Evolutionary conservation across 1,139 yeast species (phyloP).

Genomic region (Kluyveromyces sp.): DNA sequence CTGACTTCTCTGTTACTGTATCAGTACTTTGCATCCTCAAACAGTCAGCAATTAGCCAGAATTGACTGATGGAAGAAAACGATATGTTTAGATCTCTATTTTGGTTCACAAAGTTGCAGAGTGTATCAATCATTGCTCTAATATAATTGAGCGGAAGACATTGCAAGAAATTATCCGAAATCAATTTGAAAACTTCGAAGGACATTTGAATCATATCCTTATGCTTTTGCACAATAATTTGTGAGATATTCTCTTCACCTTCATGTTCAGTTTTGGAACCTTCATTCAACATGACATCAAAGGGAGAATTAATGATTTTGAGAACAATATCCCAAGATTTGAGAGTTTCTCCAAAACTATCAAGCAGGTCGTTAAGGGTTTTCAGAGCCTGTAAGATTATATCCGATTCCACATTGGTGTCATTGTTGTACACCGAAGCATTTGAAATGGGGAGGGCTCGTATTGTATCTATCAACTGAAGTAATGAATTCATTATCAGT

Average conservation of each 20-base stretch:
- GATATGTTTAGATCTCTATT: slow-evolving; percentile 72
- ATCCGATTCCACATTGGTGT: slow-evolving; percentile 45
- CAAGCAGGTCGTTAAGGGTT: slow-evolving; percentile 62
- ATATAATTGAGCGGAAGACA: slow-evolving; percentile 60
- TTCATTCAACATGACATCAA: slow-evolving; percentile 36
- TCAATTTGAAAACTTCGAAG: slow-evolving; percentile 72
- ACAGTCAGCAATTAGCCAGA: slow-evolving; percentile 85
- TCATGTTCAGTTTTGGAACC: slow-evolving; percentile 32
- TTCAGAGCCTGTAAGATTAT: slow-evolving; percentile 56
- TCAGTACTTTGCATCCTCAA: slow-evolving; percentile 34
- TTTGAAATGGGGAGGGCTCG: slow-evolving; percentile 23
- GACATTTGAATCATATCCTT: slow-evolving; percentile 49
- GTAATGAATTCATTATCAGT: slow-evolving; percentile 19
- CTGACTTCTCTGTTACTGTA: background rate
- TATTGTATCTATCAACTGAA: slow-evolving; percentile 19
- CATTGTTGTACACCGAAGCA: slow-evolving; percentile 27
- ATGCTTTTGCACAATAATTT: slow-evolving; percentile 36
- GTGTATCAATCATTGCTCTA: slow-evolving; percentile 58
- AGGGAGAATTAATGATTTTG: slow-evolving; percentile 61
- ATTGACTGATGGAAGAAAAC: slow-evolving; percentile 82
- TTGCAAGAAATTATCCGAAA: slow-evolving; percentile 76
- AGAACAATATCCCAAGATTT: slow-evolving; percentile 71
- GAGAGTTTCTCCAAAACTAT: slow-evolving; percentile 61
- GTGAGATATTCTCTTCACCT: slow-evolving; percentile 24
- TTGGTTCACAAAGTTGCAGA: slow-evolving; percentile 67